phyloP scores from a whole-genome alignment of 495 filamentous ascomycete genomes.

The Ascodesmis nigricans region DNA sequence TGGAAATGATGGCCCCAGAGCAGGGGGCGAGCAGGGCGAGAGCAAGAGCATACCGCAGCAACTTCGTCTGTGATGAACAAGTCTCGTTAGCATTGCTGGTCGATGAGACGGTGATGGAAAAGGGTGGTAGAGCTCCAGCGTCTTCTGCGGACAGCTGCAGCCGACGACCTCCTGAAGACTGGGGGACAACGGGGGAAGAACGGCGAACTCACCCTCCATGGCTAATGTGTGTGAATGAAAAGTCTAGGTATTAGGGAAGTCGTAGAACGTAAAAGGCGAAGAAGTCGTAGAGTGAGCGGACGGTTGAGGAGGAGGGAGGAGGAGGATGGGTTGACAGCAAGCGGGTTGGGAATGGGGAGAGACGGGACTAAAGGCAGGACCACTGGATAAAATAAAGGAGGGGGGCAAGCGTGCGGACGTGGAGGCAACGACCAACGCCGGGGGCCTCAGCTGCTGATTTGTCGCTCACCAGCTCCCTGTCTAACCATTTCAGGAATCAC shows the following conservation, averaged over 20 bases:
- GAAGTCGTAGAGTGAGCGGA: conserved; percentile 16
- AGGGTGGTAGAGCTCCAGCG: no score
- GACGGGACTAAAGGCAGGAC: no score
- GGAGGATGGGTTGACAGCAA: conserved; percentile 17
- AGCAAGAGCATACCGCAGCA: conserved; percentile 42
- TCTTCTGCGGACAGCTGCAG: no score
- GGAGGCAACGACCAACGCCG: no score
- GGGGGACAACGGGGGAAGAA: conserved; percentile 19
- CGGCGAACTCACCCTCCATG: conserved; percentile 56
- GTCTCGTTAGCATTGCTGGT: conserved; percentile 31
- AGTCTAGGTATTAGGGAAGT: conserved; percentile 24
- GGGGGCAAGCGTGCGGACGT: no score
- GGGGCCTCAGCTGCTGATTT: no score
- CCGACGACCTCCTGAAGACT: no score
- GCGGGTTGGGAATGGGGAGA: no score
- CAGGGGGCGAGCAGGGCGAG: neutral
- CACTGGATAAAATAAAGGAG: no score
- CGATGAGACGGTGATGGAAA: conserved; percentile 10
- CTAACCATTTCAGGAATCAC: no score
- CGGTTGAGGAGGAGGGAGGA: conserved; percentile 23
- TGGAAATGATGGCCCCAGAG: no score
- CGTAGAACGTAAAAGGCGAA: conserved; percentile 24
- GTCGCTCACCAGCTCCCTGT: no score
- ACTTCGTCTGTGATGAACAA: conserved; percentile 68
- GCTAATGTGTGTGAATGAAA: conserved; percentile 24